Evolutionary conservation across 1,139 yeast species (phyloP).

Genomic region (Ogataea hybrid): DNA sequence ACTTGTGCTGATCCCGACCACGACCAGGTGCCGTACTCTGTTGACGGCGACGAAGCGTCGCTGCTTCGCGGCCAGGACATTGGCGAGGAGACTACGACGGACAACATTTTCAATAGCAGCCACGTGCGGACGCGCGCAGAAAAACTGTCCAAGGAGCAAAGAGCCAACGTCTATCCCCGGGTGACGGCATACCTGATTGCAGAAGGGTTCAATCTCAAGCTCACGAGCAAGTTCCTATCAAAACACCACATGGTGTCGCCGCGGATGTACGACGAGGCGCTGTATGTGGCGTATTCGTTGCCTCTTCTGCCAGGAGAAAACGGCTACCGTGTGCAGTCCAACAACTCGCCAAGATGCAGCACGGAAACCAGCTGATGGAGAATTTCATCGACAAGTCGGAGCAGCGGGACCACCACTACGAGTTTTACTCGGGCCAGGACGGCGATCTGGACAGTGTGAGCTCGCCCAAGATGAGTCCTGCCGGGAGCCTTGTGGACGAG

Average conservation of each 20-base stretch:
- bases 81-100: constrained; percentile 31
- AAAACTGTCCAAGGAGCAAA: constrained; percentile 59
- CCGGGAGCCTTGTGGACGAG: constrained; percentile 17
- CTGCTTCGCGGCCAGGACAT: constrained; percentile 14
- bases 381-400: constrained; percentile 76
- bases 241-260: constrained; percentile 81
- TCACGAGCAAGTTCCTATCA: constrained; percentile 62
- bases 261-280: constrained; percentile 82
- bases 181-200: constrained; percentile 90
- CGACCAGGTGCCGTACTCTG: constrained; percentile 20
- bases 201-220: constrained; percentile 69
- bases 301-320: constrained; percentile 88
- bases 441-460: constrained; percentile 19
- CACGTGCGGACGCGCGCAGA: constrained; percentile 63
- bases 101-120: constrained; percentile 31
- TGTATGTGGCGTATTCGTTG: constrained; percentile 84
- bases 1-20: constrained; percentile 75
- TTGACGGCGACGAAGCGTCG: constrained; percentile 5
- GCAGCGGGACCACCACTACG: constrained; percentile 86
- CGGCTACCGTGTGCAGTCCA: constrained; percentile 80
- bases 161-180: constrained; percentile 71
- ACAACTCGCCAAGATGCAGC: constrained; percentile 65
- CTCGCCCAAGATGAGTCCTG: constrained; percentile 15
- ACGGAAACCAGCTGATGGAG: constrained; percentile 67
- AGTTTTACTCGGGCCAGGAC: constrained; percentile 75